Evolutionary conservation across 305 asterid species (phyloP).

Genomic region (Solanum hybrid): DNA sequence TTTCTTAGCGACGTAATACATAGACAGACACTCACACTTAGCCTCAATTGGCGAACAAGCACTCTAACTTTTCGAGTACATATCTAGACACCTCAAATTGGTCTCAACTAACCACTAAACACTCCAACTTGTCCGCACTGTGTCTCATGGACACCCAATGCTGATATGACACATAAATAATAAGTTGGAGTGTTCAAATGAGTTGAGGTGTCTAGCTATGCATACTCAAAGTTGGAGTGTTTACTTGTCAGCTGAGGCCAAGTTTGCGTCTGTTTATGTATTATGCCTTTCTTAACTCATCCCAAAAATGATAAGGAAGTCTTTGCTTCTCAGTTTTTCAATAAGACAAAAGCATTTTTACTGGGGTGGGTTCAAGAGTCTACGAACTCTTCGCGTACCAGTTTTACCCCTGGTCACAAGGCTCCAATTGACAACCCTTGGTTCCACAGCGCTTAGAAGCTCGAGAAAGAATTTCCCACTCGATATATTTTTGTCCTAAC

Average conservation of each 20-base stretch:
- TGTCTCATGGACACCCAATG: not conserved
- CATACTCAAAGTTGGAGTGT: not conserved
- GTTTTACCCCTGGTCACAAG: constrained; percentile 82
- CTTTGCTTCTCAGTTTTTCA: not conserved
- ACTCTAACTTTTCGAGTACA: not conserved
- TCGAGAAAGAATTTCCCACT: constrained; percentile 76
- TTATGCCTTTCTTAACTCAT: not conserved
- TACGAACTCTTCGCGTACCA: constrained; percentile 24
- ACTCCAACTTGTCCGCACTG: not conserved
- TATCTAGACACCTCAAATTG: not conserved
- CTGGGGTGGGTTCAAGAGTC: not conserved
- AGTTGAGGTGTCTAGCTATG: not conserved
- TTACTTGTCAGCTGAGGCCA: not conserved
- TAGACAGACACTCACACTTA: not conserved
- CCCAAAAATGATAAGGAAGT: not conserved
- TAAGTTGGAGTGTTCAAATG: not conserved
- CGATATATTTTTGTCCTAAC: constrained; percentile 71
- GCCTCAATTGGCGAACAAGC: not conserved
- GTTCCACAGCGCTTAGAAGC: constrained; percentile 73
- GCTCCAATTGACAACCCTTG: constrained; percentile 91
- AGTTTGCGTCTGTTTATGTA: not conserved
- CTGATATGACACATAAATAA: not conserved
- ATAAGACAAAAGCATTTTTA: not conserved
- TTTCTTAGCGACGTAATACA: not conserved
- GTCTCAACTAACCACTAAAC: not conserved